phyloP scores from a whole-genome alignment of 2,329 filamentous ascomycete species.

The Colletotrichum sp. region DNA sequence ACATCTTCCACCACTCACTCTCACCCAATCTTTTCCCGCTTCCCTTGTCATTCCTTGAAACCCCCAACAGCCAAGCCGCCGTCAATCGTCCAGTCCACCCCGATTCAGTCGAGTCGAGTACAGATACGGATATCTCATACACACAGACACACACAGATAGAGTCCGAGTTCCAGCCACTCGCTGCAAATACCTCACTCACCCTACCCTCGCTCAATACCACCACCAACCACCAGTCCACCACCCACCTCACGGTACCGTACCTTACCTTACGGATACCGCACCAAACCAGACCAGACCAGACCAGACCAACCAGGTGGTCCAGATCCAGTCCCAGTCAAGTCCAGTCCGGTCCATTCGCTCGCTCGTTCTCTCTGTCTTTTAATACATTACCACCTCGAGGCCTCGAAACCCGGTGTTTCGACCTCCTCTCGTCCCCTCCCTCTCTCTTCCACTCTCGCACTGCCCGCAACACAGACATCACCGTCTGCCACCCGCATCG shows the following conservation, averaged over 20 bases:
- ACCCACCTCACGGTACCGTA: neutral
- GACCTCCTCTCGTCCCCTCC: slow-evolving; percentile 6
- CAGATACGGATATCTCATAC: neutral
- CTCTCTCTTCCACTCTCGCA: neutral
- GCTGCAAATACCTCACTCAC: neutral
- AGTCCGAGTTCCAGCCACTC: neutral
- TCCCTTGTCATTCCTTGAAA: slow-evolving; percentile 1
- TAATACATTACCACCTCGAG: neutral
- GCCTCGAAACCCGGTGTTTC: slow-evolving; percentile 17
- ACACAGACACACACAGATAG: neutral
- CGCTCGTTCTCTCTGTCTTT: neutral
- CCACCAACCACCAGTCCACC: neutral
- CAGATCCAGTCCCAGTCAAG: neutral
- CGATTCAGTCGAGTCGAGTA: neutral
- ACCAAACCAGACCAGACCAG: neutral
- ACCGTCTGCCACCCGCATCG: neutral
- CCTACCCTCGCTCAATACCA: neutral
- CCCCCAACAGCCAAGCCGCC: neutral
- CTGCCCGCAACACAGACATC: neutral
- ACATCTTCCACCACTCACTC: neutral
- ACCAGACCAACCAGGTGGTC: neutral
- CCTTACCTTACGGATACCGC: neutral
- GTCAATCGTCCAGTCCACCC: neutral
- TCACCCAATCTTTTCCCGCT: neutral
- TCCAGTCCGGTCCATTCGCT: neutral